Evolutionary conservation across 768 basidiomycete genomes (phyloP).

Genomic region (Macrolepiota dolichaula): DNA sequence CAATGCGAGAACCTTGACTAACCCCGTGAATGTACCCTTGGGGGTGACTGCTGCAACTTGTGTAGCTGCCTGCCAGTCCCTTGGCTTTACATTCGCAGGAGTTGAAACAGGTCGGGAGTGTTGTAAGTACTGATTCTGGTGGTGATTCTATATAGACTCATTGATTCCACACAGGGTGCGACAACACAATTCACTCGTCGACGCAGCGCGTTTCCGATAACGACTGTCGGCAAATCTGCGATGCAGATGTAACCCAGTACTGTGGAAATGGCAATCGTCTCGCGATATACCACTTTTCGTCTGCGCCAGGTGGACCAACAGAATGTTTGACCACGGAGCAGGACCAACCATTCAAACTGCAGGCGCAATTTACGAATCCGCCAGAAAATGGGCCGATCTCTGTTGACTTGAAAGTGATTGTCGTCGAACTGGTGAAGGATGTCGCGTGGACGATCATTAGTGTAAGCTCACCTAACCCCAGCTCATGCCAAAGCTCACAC

Average conservation of each 20-base stretch:
- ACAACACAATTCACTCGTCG: constrained; percentile 28
- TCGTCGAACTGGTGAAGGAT: constrained; percentile 36
- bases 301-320: constrained; percentile 24
- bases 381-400: constrained; percentile 25
- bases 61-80: constrained; percentile 42
- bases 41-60: constrained; percentile 49
- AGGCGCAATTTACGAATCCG: constrained; percentile 32
- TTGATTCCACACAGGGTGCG: constrained; percentile 31
- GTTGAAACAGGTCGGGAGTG: constrained; percentile 46
- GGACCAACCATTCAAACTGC: constrained; percentile 32
- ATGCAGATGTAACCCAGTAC: constrained; percentile 32
- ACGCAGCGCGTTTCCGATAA: constrained; percentile 34
- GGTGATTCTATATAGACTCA: background rate
- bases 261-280: constrained; percentile 38
- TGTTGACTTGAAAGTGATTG: constrained; percentile 29
- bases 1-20: constrained; percentile 28
- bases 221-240: constrained; percentile 39
- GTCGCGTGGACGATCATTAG: constrained; percentile 38
- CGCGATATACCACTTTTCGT: constrained; percentile 31
- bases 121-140: constrained; percentile 30
- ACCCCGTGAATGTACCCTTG: constrained; percentile 36
- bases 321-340: constrained; percentile 27
- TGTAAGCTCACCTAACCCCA: constrained; percentile 20
- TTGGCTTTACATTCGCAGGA: constrained; percentile 37
- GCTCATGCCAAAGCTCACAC: background rate